Base-by-base conservation (phyloP, 169 alveolate genomes). In the Sarcocystis neurona region DNA sequence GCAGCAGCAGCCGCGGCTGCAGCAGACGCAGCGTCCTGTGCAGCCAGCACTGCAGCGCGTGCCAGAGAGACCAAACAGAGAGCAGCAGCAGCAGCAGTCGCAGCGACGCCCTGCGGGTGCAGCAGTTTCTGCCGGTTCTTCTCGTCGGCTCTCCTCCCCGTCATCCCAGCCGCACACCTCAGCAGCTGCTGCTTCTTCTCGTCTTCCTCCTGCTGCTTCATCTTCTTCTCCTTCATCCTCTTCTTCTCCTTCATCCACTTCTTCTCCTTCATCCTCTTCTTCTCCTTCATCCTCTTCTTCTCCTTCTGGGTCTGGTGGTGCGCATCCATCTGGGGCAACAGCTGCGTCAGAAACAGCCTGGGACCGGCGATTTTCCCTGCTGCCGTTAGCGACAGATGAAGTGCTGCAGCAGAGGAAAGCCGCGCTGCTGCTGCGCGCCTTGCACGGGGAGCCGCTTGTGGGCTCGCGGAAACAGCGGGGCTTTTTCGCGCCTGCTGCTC, bases 391-490 rank as follows among this genome's bases (percentile, higher is more conserved):
- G 0, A 47, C 39, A 8, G 15, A 72, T 3, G 43, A 48, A 2
- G 6, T 32, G 47, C 75, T 50, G 2, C 56, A 37, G 66, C 39
- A 56, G 75, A 72, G 74, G 39, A 34, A 37, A 1, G 74, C 66
- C 32, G 77, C 46, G 4, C 70, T 48, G 44, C n/a, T 79, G 53
- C 87, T 32, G 46, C 77, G 50, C 8, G 27, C 87, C n/a, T 39
- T 79, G 53, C 70, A 44, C 3, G 87, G 87, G 27, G 53, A 79
- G 27, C 87, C 87, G 56, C 75, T 79, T 30, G 63, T 56, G 39
- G 87, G 87, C 44, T 44, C 87, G 18, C 70, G 87, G 75, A n/a
- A 75, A 48, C 87, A 79, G 50, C 39, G 87, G 37, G 87, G 87
- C 23, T 72, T 32, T 30, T 79, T 44, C 41, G 44, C 87, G n/a